These are phyloP conservation scores for Pseudogymnoascus sp. DNA, from an alignment of 2,329 filamentous ascomycete species.

Conservation along the genomic window DNA sequence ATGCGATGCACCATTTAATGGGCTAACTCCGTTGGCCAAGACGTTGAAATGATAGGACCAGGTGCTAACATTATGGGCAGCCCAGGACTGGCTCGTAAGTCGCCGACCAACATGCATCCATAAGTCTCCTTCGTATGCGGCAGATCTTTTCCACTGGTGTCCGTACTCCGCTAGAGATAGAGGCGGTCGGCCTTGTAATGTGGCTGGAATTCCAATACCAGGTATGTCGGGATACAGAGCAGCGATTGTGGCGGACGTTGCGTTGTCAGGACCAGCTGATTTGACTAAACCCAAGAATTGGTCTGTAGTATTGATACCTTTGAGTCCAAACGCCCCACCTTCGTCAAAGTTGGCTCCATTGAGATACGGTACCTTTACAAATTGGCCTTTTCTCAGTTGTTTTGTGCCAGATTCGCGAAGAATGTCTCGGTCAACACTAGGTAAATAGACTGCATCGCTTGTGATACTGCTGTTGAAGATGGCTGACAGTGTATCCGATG, in stretches of 20 bases:
- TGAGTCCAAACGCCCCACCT: constrained; percentile 47
- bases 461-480: constrained; percentile 34
- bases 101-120: constrained; percentile 49
- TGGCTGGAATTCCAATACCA: constrained; percentile 39
- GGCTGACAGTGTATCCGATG: constrained; percentile 35
- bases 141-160: constrained; percentile 44
- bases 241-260: constrained; percentile 31
- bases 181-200: constrained; percentile 12
- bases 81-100: constrained; percentile 44
- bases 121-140: constrained; percentile 47
- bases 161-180: constrained; percentile 30
- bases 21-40: constrained; percentile 36
- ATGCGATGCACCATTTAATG: constrained; percentile 40
- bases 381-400: constrained; percentile 48
- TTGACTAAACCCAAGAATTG: constrained; percentile 33
- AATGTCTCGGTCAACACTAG: constrained; percentile 48
- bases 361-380: constrained; percentile 57
- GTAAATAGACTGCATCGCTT: constrained; percentile 29
- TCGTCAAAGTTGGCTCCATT: constrained; percentile 59
- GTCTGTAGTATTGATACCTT: constrained; percentile 45
- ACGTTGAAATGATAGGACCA: constrained; percentile 59
- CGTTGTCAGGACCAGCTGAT: constrained; percentile 15
- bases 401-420: constrained; percentile 43
- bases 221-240: constrained; percentile 44
- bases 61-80: constrained; percentile 38